Conservation (phyloP, 1,284 basidiomycete species). For the Cutaneotrichosporon sp. region DNA sequence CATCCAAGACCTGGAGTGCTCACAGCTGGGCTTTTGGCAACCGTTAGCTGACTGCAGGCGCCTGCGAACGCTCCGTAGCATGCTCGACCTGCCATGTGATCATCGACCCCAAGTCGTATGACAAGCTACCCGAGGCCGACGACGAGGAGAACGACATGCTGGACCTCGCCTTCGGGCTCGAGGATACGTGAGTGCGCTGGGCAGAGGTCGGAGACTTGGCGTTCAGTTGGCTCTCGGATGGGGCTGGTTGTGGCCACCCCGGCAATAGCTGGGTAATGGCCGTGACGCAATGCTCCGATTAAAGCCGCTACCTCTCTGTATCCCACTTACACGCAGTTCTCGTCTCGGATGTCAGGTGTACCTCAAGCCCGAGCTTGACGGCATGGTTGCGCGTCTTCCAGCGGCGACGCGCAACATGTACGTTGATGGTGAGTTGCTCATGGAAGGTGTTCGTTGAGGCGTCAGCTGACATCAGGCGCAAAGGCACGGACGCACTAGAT, state of each 20-base stretch:
- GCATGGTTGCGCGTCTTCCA: constrained; percentile 79
- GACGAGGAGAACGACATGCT: constrained; percentile 99
- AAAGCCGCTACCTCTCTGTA: too few relatives aligned
- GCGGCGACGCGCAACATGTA: constrained; percentile 96
- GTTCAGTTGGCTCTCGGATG: not conserved
- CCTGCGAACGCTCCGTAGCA: constrained; percentile 93
- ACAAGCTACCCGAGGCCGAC: constrained; percentile 80
- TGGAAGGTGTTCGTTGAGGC: too few relatives aligned
- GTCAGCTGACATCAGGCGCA: not conserved
- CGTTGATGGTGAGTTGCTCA: constrained; percentile 60
- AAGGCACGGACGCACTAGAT: constrained; percentile 10
- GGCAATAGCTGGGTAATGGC: too few relatives aligned
- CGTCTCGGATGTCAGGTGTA: constrained; percentile 72
- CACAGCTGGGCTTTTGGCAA: too few relatives aligned
- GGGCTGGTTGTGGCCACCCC: too few relatives aligned
- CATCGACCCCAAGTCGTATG: constrained; percentile 74
- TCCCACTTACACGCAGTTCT: too few relatives aligned
- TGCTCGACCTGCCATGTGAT: constrained; percentile 98
- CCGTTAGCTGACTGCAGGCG: constrained; percentile 60
- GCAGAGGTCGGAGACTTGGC: not conserved
- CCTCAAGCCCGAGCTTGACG: constrained; percentile 75
- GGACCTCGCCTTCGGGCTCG: constrained; percentile 94
- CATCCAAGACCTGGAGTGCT: too few relatives aligned
- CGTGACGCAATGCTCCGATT: too few relatives aligned
- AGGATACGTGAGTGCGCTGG: constrained; percentile 69